Base-by-base conservation (phyloP, 768 basidiomycete species). In the Termitomyces sp. region DNA sequence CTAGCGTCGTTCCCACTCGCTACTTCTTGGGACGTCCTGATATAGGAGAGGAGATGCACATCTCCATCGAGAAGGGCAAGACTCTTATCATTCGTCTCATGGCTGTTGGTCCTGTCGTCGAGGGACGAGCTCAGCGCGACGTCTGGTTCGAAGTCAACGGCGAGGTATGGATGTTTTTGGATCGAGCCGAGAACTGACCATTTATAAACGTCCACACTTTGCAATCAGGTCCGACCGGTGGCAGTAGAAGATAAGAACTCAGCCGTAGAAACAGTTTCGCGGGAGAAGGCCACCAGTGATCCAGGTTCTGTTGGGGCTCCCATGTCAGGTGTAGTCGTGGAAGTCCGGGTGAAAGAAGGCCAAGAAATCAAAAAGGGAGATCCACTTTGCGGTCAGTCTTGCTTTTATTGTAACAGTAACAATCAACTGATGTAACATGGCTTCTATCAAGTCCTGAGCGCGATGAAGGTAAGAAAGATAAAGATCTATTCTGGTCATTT, bases 91-190 rank as follows among this genome's bases (percentile, higher is more conserved):
- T 99, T 70, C 90, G 94, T 65, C 81, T 98, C 66, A 89, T 99
- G 83, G 97, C 97, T 29, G 82, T 95, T 50, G 94, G 96, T 20
- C 91, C 94, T 57, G 90, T 98, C 54, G 88, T 96, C 53, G 87
- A 94, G 70, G 90, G 90, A 37, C 89, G 85, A 65, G 93, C 95
- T 24, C 90, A 92, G 67, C 87, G 96, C 66, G 95, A 98, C 70
- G 93, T 96, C 58, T 97, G 96, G 91, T 96, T 98, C 69, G 96
- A 98, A 79, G 90, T 96, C 59, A 96, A 96, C 66, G 94, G 94
- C 73, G 93, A 96, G 81, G 91, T 90, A 68, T 68, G 75, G 5
- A 47, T 42, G 7, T n/a, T 26, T 51, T 51, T 51, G 54, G 54
- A 50, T 5, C 45, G 41, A 59, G 60, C 34, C 28, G 22, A 44